These are phyloP conservation scores for Clavispora carvajalis DNA, from an alignment of 805 yeast species.

Conservation along the genomic window DNA sequence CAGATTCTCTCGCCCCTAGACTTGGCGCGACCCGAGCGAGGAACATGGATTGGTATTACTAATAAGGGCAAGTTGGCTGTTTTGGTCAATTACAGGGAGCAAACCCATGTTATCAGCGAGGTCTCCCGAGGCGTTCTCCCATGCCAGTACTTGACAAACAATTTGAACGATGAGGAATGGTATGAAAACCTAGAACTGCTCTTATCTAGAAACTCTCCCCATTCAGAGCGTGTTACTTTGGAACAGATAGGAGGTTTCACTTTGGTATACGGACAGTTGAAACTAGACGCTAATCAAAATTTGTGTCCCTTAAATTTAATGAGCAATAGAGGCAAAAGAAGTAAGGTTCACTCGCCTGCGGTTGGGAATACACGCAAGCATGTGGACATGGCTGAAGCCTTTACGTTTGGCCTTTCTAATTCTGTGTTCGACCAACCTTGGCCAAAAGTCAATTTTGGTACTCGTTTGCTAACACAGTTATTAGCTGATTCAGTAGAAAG, in stretches of 20 bases:
- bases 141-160: conserved; percentile 36
- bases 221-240: conserved; percentile 11
- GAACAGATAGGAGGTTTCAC: conserved; percentile 57
- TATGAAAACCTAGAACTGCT: conserved; percentile 22
- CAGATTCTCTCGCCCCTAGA: conserved; percentile 66
- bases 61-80: conserved; percentile 59
- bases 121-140: conserved; percentile 54
- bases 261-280: conserved; percentile 49
- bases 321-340: conserved; percentile 45
- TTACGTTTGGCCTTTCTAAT: conserved; percentile 60
- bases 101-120: conserved; percentile 21
- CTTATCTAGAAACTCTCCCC: conserved; percentile 17
- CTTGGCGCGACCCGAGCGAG: conserved; percentile 64
- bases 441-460: conserved; percentile 64
- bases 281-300: conserved; percentile 17
- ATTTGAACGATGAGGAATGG: conserved; percentile 42
- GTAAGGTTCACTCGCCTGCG: conserved; percentile 24
- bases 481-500: conserved; percentile 15
- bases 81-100: conserved; percentile 69
- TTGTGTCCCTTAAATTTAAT: conserved; percentile 39
- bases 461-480: conserved; percentile 17
- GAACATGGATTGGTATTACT: conserved; percentile 87
- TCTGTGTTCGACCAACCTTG: conserved; percentile 66
- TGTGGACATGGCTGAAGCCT: conserved; percentile 18
- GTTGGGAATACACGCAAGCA: conserved; percentile 7